Percentiles rank a stretch among this genome's conserved stretches.
phyloP scores from a whole-genome alignment of 495 filamentous ascomycete genomes.

The Neurospora discreta region DNA sequence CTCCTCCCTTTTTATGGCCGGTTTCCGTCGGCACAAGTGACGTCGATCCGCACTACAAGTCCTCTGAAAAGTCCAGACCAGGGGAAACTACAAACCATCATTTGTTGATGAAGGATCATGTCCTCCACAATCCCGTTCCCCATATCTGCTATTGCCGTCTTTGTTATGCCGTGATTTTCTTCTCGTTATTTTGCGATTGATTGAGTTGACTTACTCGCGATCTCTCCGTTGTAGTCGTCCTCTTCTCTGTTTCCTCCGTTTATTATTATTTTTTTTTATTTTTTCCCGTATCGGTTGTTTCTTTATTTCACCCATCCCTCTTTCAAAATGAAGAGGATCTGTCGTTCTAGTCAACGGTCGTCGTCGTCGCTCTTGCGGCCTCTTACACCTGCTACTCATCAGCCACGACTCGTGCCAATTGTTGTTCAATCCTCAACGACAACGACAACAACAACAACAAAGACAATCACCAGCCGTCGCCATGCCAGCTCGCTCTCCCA shows the following conservation, averaged over 20 bases:
- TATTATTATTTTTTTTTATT: too few species aligned
- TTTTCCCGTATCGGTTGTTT: background rate
- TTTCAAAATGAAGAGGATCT: constrained; percentile 13
- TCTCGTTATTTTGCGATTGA: background rate
- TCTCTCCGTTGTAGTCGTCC: background rate
- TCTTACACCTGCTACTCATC: background rate
- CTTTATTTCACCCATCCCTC: too few species aligned
- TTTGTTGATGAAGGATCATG: background rate
- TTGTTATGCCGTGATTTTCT: background rate
- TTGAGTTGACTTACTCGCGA: background rate
- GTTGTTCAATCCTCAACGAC: background rate
- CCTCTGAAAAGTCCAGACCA: background rate
- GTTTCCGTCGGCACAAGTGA: constrained; percentile 29
- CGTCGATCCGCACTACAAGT: constrained; percentile 9
- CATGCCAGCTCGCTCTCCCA: constrained; percentile 40
- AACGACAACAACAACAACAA: background rate
- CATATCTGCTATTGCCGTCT: background rate
- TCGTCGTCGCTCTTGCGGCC: background rate
- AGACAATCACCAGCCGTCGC: constrained; percentile 3
- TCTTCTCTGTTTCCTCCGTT: background rate
- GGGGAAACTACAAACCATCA: background rate
- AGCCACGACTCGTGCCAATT: background rate
- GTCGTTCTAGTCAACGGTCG: constrained; percentile 1
- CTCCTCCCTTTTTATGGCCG: constrained; percentile 2
- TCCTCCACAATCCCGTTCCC: background rate